Evolutionary conservation across 208 protist genomes (phyloP).

Genomic region (Novymonas esmeraldas): DNA sequence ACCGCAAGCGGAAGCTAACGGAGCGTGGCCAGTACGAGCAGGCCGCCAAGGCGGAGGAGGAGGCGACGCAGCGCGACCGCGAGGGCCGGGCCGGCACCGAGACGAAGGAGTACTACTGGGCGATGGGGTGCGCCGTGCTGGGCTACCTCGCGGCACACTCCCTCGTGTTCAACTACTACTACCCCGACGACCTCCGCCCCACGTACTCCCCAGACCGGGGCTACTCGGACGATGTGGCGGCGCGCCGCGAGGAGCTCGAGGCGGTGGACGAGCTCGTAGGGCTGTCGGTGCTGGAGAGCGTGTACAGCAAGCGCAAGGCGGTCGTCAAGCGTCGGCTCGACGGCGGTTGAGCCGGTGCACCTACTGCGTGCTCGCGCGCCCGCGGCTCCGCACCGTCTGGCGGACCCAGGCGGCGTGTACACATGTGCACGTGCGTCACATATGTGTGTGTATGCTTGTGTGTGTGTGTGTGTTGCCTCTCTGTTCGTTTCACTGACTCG

Average conservation of each 20-base stretch:
- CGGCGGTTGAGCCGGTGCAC: background rate
- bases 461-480: too few relatives aligned
- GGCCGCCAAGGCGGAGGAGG: conserved; percentile 74
- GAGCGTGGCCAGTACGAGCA: conserved; percentile 83
- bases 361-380: too few relatives aligned
- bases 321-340: conserved; percentile 43
- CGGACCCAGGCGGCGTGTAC: too few relatives aligned
- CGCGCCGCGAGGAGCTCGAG: conserved; percentile 58
- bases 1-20: conserved; percentile 84
- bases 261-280: conserved; percentile 83
- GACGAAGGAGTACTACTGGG: conserved; percentile 85
- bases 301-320: conserved; percentile 81
- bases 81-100: conserved; percentile 69
- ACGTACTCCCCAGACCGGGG: conserved; percentile 83
- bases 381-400: too few relatives aligned
- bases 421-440: too few relatives aligned
- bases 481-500: too few relatives aligned
- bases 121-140: conserved; percentile 67
- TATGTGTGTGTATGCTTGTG: too few relatives aligned
- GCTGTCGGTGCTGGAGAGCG: conserved; percentile 72
- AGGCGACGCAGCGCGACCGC: conserved; percentile 66
- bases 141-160: conserved; percentile 81
- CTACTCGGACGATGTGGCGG: conserved; percentile 85
- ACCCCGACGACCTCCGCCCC: conserved; percentile 76
- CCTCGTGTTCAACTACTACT: conserved; percentile 83